Evolutionary conservation across 2,329 filamentous ascomycete species (phyloP).

Genomic region (Cladosporium sp.): DNA sequence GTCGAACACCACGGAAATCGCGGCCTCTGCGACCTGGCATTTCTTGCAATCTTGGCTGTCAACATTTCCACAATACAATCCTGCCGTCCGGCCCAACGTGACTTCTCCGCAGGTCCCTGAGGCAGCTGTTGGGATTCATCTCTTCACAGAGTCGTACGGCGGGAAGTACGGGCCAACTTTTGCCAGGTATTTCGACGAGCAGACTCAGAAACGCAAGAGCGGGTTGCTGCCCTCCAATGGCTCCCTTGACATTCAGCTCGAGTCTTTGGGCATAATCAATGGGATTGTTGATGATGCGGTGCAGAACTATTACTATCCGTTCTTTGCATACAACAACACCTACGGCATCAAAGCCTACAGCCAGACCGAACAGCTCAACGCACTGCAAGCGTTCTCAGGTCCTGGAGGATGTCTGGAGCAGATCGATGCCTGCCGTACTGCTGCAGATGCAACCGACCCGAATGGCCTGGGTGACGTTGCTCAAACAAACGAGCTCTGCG

Average conservation of each 20-base stretch:
- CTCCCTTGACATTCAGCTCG: constrained; percentile 61
- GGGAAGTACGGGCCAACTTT: constrained; percentile 70
- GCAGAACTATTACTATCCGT: constrained; percentile 59
- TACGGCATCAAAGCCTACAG: constrained; percentile 63
- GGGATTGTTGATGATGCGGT: constrained; percentile 66
- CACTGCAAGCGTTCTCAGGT: constrained; percentile 47
- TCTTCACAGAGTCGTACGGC: constrained; percentile 57
- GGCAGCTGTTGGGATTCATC: constrained; percentile 47
- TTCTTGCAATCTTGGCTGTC: constrained; percentile 61
- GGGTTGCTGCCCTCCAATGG: constrained; percentile 51
- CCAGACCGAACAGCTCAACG: constrained; percentile 50
- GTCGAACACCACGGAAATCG: constrained; percentile 39
- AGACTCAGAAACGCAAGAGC: constrained; percentile 59
- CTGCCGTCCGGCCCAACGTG: constrained; percentile 50
- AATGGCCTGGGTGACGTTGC: constrained; percentile 36
- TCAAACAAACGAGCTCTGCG: constrained; percentile 35
- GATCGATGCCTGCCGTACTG: constrained; percentile 38
- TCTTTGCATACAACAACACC: constrained; percentile 63
- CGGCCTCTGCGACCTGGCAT: constrained; percentile 59
- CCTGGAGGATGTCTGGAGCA: constrained; percentile 34
- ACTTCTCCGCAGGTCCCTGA: constrained; percentile 46
- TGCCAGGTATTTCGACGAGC: constrained; percentile 57
- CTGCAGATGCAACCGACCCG: constrained; percentile 35
- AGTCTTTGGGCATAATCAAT: constrained; percentile 68
- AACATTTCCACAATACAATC: constrained; percentile 41